Conservation (phyloP, 345 rosid genomes). For the Eucalyptus sideroxylon region DNA sequence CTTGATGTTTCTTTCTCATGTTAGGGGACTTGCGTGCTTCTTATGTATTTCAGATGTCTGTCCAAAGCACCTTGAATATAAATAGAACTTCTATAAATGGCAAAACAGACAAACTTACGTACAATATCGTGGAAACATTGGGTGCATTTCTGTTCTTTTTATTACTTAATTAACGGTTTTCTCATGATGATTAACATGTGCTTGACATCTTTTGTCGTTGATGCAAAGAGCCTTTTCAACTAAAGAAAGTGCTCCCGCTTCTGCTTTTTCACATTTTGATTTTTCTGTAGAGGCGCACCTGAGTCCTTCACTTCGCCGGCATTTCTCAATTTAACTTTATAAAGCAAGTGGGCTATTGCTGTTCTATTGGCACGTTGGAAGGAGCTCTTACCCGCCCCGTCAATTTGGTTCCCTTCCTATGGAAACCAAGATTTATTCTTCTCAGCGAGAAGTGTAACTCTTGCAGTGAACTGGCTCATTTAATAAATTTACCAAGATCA, state of each 20-base stretch:
- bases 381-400: background rate
- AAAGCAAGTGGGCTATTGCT: background rate
- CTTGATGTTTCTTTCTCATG: background rate
- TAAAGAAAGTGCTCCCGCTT: background rate
- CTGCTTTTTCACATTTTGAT: background rate
- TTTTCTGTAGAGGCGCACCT: background rate
- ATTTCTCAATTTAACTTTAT: background rate
- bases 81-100: background rate
- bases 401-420: background rate
- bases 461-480: background rate
- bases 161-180: background rate
- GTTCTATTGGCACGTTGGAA: background rate
- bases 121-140: background rate
- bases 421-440: background rate
- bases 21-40: background rate
- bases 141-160: background rate
- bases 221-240: background rate
- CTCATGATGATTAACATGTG: background rate
- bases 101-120: background rate
- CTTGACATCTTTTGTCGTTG: background rate
- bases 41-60: background rate
- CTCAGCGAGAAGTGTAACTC: background rate
- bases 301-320: background rate
- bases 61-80: background rate
- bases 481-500: background rate